phyloP scores from a whole-genome alignment of 768 basidiomycete species.

The Pulveroboletus frians region DNA sequence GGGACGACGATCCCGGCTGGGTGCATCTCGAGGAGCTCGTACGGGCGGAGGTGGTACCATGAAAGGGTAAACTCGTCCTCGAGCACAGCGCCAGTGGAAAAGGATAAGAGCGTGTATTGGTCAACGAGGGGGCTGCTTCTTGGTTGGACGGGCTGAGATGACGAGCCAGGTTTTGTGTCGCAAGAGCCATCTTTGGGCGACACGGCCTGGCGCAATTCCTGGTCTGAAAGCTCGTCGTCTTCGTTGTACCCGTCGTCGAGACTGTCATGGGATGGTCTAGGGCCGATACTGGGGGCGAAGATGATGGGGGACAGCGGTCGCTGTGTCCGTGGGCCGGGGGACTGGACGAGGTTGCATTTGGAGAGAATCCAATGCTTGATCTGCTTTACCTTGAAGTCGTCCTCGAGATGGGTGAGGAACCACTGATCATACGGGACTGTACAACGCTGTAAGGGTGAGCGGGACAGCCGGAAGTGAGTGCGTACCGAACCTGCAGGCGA shows the following conservation, averaged over 20 bases:
- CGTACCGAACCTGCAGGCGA: slow-evolving; percentile 57
- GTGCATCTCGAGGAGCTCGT: slow-evolving; percentile 72
- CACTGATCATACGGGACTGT: slow-evolving; percentile 72
- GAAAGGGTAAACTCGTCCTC: slow-evolving; percentile 57
- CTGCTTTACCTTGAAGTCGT: slow-evolving; percentile 54
- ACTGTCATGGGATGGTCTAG: slow-evolving; percentile 21
- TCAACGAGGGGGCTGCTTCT: slow-evolving; percentile 21
- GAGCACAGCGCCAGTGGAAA: slow-evolving; percentile 64
- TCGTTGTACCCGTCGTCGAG: slow-evolving; percentile 26
- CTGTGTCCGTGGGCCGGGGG: slow-evolving; percentile 20
- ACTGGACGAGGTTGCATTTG: slow-evolving; percentile 44
- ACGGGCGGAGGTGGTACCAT: slow-evolving; percentile 55
- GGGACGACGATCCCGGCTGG: slow-evolving; percentile 36
- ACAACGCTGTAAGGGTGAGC: not conserved
- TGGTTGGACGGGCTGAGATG: slow-evolving; percentile 5
- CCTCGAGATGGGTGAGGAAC: slow-evolving; percentile 65
- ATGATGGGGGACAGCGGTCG: slow-evolving; percentile 65
- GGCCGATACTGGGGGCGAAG: slow-evolving; percentile 41
- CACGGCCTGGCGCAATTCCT: slow-evolving; percentile 10
- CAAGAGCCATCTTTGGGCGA: slow-evolving; percentile 4
- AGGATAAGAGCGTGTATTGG: slow-evolving; percentile 53
- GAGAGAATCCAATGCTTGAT: slow-evolving; percentile 60
- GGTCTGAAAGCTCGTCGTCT: slow-evolving; percentile 33
- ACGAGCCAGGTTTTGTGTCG: slow-evolving; percentile 6
- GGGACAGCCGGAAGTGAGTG: slow-evolving; percentile 7